Percentiles rank a stretch among this genome's conserved stretches.
phyloP scores from a whole-genome alignment of 257 asterid species.

The Plantago ovata region DNA sequence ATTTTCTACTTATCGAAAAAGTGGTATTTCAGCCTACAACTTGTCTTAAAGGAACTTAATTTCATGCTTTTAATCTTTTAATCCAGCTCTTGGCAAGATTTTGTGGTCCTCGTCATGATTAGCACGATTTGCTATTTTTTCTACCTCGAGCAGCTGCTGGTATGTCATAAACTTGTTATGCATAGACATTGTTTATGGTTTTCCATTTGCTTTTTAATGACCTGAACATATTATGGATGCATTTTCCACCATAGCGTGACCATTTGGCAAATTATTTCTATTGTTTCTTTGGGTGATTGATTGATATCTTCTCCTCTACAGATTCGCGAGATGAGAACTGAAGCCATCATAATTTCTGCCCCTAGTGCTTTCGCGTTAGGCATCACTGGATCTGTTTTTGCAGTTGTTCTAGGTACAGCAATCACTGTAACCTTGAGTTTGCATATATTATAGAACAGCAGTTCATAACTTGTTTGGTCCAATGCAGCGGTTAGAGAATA shows the following conservation, averaged over 20 bases:
- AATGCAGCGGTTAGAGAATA: conserved; percentile 75
- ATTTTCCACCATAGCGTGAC: neutral
- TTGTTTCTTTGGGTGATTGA: neutral
- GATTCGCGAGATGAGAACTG: conserved; percentile 59
- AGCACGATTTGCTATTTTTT: conserved; percentile 95
- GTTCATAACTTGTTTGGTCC: conserved; percentile 16
- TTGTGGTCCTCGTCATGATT: conserved; percentile 88
- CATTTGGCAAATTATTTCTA: neutral
- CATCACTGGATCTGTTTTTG: conserved; percentile 59
- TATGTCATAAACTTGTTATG: conserved; percentile 28
- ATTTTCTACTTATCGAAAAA: neutral
- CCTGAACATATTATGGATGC: neutral
- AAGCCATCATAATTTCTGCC: conserved; percentile 68
- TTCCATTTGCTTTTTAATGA: too few relatives aligned
- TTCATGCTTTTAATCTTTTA: conserved; percentile 10
- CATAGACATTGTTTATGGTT: too few relatives aligned
- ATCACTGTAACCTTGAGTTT: conserved; percentile 2
- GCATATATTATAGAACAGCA: conserved; percentile 6
- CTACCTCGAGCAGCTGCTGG: conserved; percentile 93
- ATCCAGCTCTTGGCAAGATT: conserved; percentile 93
- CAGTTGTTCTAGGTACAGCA: conserved; percentile 57
- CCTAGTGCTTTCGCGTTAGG: conserved; percentile 82
- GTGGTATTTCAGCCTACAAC: neutral
- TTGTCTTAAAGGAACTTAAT: neutral
- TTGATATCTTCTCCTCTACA: conserved; percentile 26